phyloP scores from a whole-genome alignment of 495 filamentous ascomycete species.

The Neurospora tetraspora region DNA sequence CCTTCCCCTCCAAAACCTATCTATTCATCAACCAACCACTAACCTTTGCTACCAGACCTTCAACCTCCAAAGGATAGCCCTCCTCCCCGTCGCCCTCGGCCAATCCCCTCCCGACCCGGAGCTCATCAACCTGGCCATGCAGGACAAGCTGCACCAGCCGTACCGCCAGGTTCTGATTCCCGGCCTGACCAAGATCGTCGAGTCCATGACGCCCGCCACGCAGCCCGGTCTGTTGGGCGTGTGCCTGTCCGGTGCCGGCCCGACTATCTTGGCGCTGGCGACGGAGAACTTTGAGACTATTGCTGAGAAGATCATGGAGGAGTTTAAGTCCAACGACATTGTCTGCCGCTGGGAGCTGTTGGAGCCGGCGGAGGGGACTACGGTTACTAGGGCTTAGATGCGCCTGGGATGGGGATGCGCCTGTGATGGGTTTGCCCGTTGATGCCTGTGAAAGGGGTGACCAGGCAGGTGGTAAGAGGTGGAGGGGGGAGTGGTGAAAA shows the following conservation, averaged over 20 bases:
- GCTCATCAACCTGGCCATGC: constrained; percentile 93
- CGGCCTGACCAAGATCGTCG: constrained; percentile 80
- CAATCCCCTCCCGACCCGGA: constrained; percentile 82
- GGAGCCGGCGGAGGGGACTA: constrained; percentile 78
- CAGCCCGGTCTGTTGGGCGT: constrained; percentile 86
- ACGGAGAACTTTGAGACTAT: constrained; percentile 80
- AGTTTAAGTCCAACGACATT: constrained; percentile 53
- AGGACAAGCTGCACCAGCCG: constrained; percentile 93
- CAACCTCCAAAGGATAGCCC: constrained; percentile 84
- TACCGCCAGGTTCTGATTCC: constrained; percentile 85
- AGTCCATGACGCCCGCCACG: constrained; percentile 70
- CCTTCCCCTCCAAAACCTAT: neutral
- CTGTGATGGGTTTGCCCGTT: neutral
- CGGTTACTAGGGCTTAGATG: constrained; percentile 33
- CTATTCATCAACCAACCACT: neutral
- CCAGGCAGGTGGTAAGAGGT: neutral
- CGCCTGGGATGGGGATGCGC: neutral
- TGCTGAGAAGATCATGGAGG: constrained; percentile 59
- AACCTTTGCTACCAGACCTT: constrained; percentile 49
- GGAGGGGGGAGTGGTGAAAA: neutral
- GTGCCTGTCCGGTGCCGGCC: constrained; percentile 86
- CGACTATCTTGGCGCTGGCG: constrained; percentile 86
- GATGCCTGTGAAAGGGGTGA: neutral
- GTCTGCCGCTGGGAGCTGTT: constrained; percentile 78
- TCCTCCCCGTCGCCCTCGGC: constrained; percentile 78